Evolutionary conservation across 1,284 basidiomycete species (phyloP), one percentile per base, ranked within the genome.

Genomic region (Papiliotrema fonsecae): DNA sequence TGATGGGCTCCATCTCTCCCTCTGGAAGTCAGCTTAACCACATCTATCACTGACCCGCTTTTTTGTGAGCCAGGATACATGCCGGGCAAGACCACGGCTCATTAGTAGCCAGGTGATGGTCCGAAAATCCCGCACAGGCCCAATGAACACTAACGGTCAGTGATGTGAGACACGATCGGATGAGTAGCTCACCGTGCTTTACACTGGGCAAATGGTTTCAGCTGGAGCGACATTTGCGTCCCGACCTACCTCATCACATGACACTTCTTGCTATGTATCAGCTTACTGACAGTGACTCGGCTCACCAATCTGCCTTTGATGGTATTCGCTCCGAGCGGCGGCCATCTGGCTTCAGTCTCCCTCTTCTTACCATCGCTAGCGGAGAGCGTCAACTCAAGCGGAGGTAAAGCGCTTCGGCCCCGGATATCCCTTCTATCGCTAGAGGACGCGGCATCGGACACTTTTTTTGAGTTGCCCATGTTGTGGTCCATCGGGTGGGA

Each of bases 301-400:
- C 58, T 49, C 41, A 60, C 58, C 53, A 55, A 51, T 25, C 53
- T 55, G 2, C 51, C 48, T 18, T 52, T 53, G 16, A 54, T 31
- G 1, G 56, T 57, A 19, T 60, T 60, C 10, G 22, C 6, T 1
- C 55, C 55, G 25, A 42, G 43, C 13, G 14, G 32, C 4, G 53
- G 56, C 58, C 58, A 60, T 16, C 30, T 47, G 10, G 26, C 36
- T 14, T 37, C 47, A 26, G 18, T 14, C 25, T n/a, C 41, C 14
- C 16, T 16, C 27, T 28, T 26, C 25, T 28, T 13, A 0, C 45
- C 45, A 27, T 38, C 35, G n/a, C 37, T 40, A 7, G 32, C 36
- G 1, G 22, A 26, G 18, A 47, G 26, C n/a, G 16, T 19, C 6
- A 47, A 21, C 27, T 3, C 26, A 2, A 30, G n/a, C 7, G 22